Evolutionary conservation across 1,139 yeast species (phyloP).

Genomic region (Pichia norvegensis): DNA sequence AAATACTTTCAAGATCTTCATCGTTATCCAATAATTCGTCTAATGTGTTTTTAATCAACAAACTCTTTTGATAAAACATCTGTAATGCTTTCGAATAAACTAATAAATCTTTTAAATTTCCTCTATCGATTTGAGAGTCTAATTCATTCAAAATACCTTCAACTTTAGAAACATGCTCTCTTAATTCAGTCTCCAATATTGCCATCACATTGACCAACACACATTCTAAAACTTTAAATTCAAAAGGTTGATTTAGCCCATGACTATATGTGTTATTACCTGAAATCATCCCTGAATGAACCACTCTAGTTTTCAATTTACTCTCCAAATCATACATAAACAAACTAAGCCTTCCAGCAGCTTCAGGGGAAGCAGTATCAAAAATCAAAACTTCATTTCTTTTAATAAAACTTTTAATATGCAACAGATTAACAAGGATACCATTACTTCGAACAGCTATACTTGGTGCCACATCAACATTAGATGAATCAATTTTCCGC

Average conservation of each 20-base stretch:
- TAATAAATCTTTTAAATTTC: slow-evolving; percentile 55
- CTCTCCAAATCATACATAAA: slow-evolving; percentile 91
- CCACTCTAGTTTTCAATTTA: slow-evolving; percentile 45
- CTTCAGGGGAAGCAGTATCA: slow-evolving; percentile 45
- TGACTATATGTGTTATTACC: slow-evolving; percentile 7
- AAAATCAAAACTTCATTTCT: slow-evolving; percentile 59
- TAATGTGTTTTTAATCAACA: slow-evolving; percentile 59
- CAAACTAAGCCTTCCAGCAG: slow-evolving; percentile 64
- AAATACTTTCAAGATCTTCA: slow-evolving; percentile 83
- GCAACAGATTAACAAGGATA: slow-evolving; percentile 55
- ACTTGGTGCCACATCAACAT: slow-evolving; percentile 63
- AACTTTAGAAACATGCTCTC: slow-evolving; percentile 37
- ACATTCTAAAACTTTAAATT: slow-evolving; percentile 49
- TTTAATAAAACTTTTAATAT: slow-evolving; percentile 63
- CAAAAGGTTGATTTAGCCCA: slow-evolving; percentile 34
- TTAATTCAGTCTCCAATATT: slow-evolving; percentile 46
- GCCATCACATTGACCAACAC: slow-evolving; percentile 51
- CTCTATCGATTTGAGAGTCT: slow-evolving; percentile 64
- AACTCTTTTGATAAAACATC: slow-evolving; percentile 58
- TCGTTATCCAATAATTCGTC: slow-evolving; percentile 78
- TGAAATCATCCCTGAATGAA: slow-evolving; percentile 20
- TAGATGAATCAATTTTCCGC: slow-evolving; percentile 63
- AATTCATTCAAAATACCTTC: slow-evolving; percentile 51
- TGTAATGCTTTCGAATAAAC: slow-evolving; percentile 61
- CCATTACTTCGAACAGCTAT: slow-evolving; percentile 56